phyloP scores from a whole-genome alignment of 2,329 filamentous ascomycete genomes.

The Lecanicillium sp. region DNA sequence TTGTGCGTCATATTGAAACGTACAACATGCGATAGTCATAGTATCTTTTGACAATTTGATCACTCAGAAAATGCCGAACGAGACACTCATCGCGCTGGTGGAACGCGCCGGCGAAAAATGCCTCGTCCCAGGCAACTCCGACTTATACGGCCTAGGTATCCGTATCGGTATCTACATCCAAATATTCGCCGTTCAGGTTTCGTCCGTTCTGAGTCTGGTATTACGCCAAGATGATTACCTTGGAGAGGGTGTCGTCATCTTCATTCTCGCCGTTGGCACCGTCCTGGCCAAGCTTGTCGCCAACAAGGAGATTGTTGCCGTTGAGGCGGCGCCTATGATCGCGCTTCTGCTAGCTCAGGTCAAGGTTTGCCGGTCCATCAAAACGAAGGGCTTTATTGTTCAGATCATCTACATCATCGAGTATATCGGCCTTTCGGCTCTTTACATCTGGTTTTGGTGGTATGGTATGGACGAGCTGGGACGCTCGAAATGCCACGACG shows the following conservation, averaged over 20 bases:
- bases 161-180: conserved; percentile 24
- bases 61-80: conserved; percentile 7
- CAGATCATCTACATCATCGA: conserved; percentile 18
- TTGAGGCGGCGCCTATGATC: conserved; percentile 21
- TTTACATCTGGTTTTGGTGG: conserved; percentile 23
- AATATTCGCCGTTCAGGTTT: conserved; percentile 22
- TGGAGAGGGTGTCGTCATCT: conserved; percentile 20
- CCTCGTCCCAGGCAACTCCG: conserved; percentile 19
- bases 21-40: too few relatives aligned
- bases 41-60: background rate
- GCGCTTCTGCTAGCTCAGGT: conserved; percentile 20
- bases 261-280: conserved; percentile 19
- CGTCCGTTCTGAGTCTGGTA: conserved; percentile 16
- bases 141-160: conserved; percentile 25
- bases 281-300: conserved; percentile 18
- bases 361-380: conserved; percentile 17
- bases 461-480: conserved; percentile 20
- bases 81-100: background rate
- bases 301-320: conserved; percentile 14
- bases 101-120: conserved; percentile 8
- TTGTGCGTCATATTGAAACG: too few relatives aligned
- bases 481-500: conserved; percentile 17
- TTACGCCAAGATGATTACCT: conserved; percentile 19
- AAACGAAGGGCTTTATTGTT: conserved; percentile 13
- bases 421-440: conserved; percentile 16